Conservation (phyloP, 257 asterid species). For the Rehmannia glutinosa region DNA sequence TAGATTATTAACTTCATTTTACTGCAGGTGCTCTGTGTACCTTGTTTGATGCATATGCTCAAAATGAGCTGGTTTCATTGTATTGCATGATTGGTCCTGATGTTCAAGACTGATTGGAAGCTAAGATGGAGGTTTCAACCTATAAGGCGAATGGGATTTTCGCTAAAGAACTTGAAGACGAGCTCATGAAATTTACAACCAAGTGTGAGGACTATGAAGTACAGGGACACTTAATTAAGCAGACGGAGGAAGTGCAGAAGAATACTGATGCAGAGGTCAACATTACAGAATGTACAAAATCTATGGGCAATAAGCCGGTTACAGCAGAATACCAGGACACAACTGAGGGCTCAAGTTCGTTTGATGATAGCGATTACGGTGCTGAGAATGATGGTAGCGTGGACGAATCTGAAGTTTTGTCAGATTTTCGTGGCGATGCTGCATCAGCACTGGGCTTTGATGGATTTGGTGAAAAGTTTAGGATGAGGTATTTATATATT, state of each 20-base stretch:
- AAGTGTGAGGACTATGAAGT: conserved; percentile 30
- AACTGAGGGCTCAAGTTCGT: conserved; percentile 82
- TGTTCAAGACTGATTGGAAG: conserved; percentile 26
- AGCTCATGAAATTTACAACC: conserved; percentile 48
- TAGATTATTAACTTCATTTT: not conserved
- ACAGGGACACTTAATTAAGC: conserved; percentile 17
- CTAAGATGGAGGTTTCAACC: conserved; percentile 29
- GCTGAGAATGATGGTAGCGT: conserved; percentile 31
- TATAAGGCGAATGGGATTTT: conserved; percentile 24
- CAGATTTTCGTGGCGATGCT: conserved; percentile 41
- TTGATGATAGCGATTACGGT: conserved; percentile 46
- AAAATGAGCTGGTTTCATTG: no score
- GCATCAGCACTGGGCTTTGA: conserved; percentile 25
- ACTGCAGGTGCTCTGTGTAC: no score
- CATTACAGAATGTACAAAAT: conserved; percentile 38
- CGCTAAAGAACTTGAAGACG: conserved; percentile 51
- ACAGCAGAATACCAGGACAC: conserved; percentile 38
- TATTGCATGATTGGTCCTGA: conserved; percentile 22
- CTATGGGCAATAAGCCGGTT: conserved; percentile 26
- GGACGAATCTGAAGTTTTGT: conserved; percentile 39
- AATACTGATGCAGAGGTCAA: conserved; percentile 36
- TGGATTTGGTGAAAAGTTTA: conserved; percentile 32
- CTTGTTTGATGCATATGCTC: no score
- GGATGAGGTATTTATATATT: conserved; percentile 36
- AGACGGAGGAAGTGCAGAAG: conserved; percentile 26